Evolutionary conservation across 108 stramenopile genomes (phyloP).

Genomic region (Bacterosira constricta): DNA sequence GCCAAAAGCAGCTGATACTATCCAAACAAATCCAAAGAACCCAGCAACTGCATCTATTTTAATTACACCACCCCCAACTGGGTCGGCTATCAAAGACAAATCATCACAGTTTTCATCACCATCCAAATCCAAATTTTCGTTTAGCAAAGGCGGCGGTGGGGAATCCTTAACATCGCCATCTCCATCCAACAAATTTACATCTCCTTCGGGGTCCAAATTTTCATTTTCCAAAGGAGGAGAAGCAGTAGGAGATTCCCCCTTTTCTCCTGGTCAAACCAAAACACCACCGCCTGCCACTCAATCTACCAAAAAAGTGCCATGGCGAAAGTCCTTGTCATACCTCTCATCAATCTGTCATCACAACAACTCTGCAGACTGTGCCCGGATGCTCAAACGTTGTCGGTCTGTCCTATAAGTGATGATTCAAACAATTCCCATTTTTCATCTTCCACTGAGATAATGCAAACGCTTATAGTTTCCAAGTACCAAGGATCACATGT

Average conservation of each 20-base stretch:
- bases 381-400: slow-evolving; percentile 32
- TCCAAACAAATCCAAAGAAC: neutral
- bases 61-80: neutral
- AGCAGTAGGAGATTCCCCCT: slow-evolving; percentile 50
- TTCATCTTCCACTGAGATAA: slow-evolving; percentile 15
- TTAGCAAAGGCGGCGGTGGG: slow-evolving; percentile 63
- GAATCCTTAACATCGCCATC: slow-evolving; percentile 51
- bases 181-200: slow-evolving; percentile 15
- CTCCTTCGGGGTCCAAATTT: slow-evolving; percentile 56
- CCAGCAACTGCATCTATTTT: neutral
- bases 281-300: slow-evolving; percentile 3
- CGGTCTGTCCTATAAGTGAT: slow-evolving; percentile 9
- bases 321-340: slow-evolving; percentile 19
- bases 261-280: slow-evolving; percentile 14
- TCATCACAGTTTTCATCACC: too few species aligned
- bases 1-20: too few species aligned
- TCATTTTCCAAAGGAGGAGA: slow-evolving; percentile 72
- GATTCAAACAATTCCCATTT: neutral
- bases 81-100: too few species aligned
- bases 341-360: slow-evolving; percentile 17
- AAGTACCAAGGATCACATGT: slow-evolving; percentile 40
- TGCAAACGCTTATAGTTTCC: slow-evolving; percentile 34
- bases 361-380: slow-evolving; percentile 15
- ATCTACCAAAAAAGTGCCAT: neutral
- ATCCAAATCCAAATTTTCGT: slow-evolving; percentile 61